Evolutionary conservation across 2,329 filamentous ascomycete species (phyloP).

Genomic region (Trichoderma simmonsii): DNA sequence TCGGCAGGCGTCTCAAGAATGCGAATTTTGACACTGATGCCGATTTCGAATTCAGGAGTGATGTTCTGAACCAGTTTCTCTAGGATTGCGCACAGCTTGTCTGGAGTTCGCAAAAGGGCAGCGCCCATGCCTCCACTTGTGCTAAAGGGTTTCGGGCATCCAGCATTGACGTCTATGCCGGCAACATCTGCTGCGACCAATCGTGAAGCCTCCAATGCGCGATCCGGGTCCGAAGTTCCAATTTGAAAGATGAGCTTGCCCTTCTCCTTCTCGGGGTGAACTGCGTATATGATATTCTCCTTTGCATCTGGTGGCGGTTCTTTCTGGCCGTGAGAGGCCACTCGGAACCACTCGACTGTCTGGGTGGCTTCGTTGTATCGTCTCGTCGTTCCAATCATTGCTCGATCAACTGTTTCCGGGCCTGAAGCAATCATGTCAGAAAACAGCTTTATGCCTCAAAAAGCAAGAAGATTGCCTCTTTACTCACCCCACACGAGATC

Average conservation of each 20-base stretch:
- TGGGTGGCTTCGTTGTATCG: slow-evolving; percentile 71
- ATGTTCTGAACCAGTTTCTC: slow-evolving; percentile 78
- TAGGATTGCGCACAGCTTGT: slow-evolving; percentile 78
- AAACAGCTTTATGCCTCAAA: slow-evolving; percentile 3
- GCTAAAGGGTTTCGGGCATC: slow-evolving; percentile 97
- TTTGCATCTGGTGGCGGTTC: slow-evolving; percentile 51
- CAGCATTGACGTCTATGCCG: slow-evolving; percentile 95
- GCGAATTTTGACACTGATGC: slow-evolving; percentile 95
- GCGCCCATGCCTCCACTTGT: slow-evolving; percentile 94
- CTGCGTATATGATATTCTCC: slow-evolving; percentile 75
- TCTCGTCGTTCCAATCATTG: slow-evolving; percentile 83
- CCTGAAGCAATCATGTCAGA: slow-evolving; percentile 45
- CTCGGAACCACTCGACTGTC: slow-evolving; percentile 80
- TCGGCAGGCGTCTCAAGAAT: slow-evolving; percentile 72
- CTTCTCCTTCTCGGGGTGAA: slow-evolving; percentile 75
- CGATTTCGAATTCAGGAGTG: slow-evolving; percentile 74
- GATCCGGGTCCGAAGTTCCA: slow-evolving; percentile 77
- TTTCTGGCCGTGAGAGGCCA: slow-evolving; percentile 66
- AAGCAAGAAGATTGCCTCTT: not conserved
- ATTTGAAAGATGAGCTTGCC: slow-evolving; percentile 84
- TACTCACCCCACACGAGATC: slow-evolving; percentile 88
- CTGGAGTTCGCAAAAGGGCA: slow-evolving; percentile 79
- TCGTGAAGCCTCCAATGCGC: slow-evolving; percentile 79
- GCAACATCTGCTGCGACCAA: slow-evolving; percentile 83
- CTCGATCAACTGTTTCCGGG: slow-evolving; percentile 89